Evolutionary conservation across 768 basidiomycete species (phyloP).

Genomic region (Boletus rubropictus): DNA sequence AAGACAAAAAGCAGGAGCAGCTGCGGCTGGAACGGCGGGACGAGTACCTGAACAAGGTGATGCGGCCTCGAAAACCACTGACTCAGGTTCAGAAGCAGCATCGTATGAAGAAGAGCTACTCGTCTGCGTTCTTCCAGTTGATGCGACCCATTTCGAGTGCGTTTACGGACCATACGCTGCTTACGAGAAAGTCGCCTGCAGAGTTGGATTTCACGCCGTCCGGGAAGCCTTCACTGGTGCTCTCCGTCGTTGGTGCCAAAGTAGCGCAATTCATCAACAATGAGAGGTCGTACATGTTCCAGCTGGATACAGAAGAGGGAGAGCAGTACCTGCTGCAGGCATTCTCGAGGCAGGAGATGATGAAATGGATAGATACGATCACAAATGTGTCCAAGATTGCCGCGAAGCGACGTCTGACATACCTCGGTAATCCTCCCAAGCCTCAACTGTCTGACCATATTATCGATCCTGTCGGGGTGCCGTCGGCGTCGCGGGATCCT

Average conservation of each 20-base stretch:
- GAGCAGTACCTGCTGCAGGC: conserved; percentile 79
- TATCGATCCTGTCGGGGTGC: conserved; percentile 45
- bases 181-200: conserved; percentile 52
- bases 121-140: conserved; percentile 70
- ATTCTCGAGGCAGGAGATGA: conserved; percentile 62
- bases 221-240: conserved; percentile 70
- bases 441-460: conserved; percentile 71
- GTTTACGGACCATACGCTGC: conserved; percentile 57
- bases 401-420: conserved; percentile 74
- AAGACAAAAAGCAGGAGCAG: conserved; percentile 75
- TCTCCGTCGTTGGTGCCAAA: conserved; percentile 68
- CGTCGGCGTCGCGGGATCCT: conserved; percentile 61
- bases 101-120: conserved; percentile 86
- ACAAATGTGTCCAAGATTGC: conserved; percentile 64
- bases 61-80: conserved; percentile 51
- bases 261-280: conserved; percentile 71
- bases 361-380: conserved; percentile 73
- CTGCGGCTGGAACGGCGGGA: conserved; percentile 66
- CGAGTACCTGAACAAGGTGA: conserved; percentile 68
- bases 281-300: conserved; percentile 77
- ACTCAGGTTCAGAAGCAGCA: conserved; percentile 62
- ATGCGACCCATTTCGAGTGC: conserved; percentile 89
- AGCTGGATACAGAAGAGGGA: conserved; percentile 82
- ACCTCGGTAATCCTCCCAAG: conserved; percentile 71
- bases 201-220: conserved; percentile 71